Evolutionary conservation across 345 rosid genomes (phyloP).

Genomic region (Adansonia digitata): DNA sequence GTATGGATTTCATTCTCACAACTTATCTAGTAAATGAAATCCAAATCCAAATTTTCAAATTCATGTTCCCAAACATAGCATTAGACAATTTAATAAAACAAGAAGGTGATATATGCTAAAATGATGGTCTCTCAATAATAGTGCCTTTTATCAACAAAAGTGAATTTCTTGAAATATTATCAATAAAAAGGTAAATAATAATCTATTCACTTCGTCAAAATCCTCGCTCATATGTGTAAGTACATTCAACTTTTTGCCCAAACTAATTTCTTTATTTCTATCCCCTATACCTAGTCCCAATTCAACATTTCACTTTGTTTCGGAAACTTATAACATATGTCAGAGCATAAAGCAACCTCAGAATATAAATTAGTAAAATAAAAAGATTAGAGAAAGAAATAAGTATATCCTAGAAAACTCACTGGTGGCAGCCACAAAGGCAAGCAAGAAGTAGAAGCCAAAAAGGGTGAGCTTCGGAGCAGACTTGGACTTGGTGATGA

Average conservation of each 20-base stretch:
- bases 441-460: slow-evolving; percentile 92
- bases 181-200: neutral
- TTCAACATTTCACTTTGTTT: neutral
- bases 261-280: neutral
- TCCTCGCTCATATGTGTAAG: neutral
- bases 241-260: neutral
- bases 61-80: too few relatives aligned
- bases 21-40: too few relatives aligned
- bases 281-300: neutral
- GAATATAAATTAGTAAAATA: neutral
- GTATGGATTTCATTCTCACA: too few relatives aligned
- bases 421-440: slow-evolving; percentile 88
- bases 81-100: neutral
- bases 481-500: slow-evolving; percentile 79
- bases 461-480: slow-evolving; percentile 83
- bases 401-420: slow-evolving; percentile 20
- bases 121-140: neutral
- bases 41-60: too few relatives aligned
- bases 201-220: neutral
- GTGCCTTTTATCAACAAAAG: neutral
- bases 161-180: neutral
- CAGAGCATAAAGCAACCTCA: neutral
- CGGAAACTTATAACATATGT: neutral
- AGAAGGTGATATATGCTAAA: neutral
- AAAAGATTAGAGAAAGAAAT: neutral